Evolutionary conservation across 2,329 filamentous ascomycete species (phyloP), one percentile per base, ranked within the genome.

Genomic region (Ophiostoma triangulosporum): DNA sequence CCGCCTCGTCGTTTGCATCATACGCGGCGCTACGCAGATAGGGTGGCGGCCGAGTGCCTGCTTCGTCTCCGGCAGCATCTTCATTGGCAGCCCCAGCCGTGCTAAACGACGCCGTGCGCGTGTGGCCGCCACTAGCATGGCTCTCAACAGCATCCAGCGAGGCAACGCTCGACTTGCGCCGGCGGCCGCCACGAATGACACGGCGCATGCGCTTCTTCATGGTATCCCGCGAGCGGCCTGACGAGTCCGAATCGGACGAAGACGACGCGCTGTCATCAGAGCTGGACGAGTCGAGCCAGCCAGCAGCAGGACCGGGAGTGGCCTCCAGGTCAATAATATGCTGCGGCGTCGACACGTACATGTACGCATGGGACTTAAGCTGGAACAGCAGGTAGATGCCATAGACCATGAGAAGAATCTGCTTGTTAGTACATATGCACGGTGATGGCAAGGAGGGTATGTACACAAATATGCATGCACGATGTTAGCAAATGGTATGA

Each of bases 271-370:
- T 56, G 51, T 57, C 55, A n/a, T 59, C 57, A 2, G 57, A 59
- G 48, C 57, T 59, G 3, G 83, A 86, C 0, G 81, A 81, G 58
- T 93, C 86, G 62, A 95, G 77, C 68, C 91, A 87, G 31, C 86
- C 85, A 17, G 86, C 85, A 12, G 90, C 77, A 1, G 93, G 83
- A 58, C 90, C 90, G 22, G 90, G 90, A 46, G 88, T 84, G 0
- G 88, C 83, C 65, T 95, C 90, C 62, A 93, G 88, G 60, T 96
- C 90, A 58, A 96, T 93, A 56, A 94, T 85, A 61, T 90, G 84
- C 69, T 95, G 89, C 9, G 90, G 90, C 5, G 87, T 95, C 60
- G 88, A 93, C 67, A 89, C 86, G 61, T 95, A 95, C 72, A 95
- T 82, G 69, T 94, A 95, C 8, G 87, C 78, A 64, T 95, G 89